Conservation (phyloP, 2,329 filamentous ascomycete genomes). For the Incumbomyces delicatus region DNA sequence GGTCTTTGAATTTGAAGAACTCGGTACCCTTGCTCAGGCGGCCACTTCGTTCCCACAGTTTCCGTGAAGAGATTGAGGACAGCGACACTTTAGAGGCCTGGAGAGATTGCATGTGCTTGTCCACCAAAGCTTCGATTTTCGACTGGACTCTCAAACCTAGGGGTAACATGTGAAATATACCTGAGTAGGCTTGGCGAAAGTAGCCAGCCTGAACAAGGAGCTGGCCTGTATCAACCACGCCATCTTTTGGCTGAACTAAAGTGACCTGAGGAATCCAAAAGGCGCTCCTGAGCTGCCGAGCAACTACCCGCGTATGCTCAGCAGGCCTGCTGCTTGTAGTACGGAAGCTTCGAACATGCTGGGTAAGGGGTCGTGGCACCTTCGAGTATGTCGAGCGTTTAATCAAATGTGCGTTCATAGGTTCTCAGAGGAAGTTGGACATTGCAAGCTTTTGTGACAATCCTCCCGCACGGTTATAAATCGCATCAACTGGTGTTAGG, state of each 20-base stretch:
- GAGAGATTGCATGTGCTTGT: constrained; percentile 70
- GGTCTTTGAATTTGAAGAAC: constrained; percentile 62
- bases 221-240: constrained; percentile 12
- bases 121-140: constrained; percentile 76
- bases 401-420: too few relatives aligned
- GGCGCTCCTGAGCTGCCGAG: constrained; percentile 12
- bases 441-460: too few relatives aligned
- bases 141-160: constrained; percentile 77
- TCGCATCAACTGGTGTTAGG: too few relatives aligned
- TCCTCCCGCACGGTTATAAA: too few relatives aligned
- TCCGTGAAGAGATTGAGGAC: constrained; percentile 76
- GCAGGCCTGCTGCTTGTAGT: background rate
- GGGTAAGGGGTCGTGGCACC: background rate
- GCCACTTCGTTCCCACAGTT: constrained; percentile 75
- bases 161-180: constrained; percentile 85
- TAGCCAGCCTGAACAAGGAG: constrained; percentile 52
- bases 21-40: constrained; percentile 69
- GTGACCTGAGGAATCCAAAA: constrained; percentile 17
- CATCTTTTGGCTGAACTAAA: constrained; percentile 12
- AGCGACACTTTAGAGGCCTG: constrained; percentile 73
- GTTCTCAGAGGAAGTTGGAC: too few relatives aligned
- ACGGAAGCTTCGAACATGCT: constrained; percentile 2
- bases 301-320: background rate
- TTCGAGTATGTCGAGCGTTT: background rate
- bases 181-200: constrained; percentile 71